These are phyloP conservation scores for Megacollybia marginata DNA, from an alignment of 768 basidiomycete species.

Conservation along the genomic window DNA sequence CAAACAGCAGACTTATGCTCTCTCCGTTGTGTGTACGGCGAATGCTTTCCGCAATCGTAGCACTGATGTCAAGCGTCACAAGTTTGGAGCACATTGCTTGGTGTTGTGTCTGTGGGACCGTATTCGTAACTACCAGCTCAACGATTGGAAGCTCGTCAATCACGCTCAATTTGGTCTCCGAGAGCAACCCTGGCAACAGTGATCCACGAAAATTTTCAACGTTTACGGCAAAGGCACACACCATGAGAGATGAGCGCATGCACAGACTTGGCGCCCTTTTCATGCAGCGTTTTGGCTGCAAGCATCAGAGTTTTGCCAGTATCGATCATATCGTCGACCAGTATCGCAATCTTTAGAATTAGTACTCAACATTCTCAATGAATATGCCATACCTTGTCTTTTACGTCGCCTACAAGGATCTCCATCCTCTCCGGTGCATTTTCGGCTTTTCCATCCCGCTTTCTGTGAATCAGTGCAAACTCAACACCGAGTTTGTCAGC, in stretches of 20 bases:
- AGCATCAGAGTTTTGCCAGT: constrained; percentile 84
- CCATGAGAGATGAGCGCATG: constrained; percentile 93
- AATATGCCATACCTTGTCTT: constrained; percentile 58
- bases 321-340: constrained; percentile 99
- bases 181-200: constrained; percentile 56
- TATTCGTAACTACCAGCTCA: constrained; percentile 94
- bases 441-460: constrained; percentile 63
- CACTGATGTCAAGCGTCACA: constrained; percentile 83
- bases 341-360: constrained; percentile 79
- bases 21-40: constrained; percentile 92
- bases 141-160: constrained; percentile 72
- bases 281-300: constrained; percentile 78
- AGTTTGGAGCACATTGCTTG: constrained; percentile 62
- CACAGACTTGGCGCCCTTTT: constrained; percentile 82
- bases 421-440: constrained; percentile 80
- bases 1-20: constrained; percentile 83
- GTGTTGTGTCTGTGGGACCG: constrained; percentile 79
- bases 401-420: constrained; percentile 90
- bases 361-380: no score
- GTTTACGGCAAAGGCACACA: constrained; percentile 21
- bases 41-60: constrained; percentile 93
- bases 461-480: constrained; percentile 92
- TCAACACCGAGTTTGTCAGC: constrained; percentile 94
- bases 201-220: constrained; percentile 6
- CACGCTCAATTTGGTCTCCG: constrained; percentile 62